These are phyloP conservation scores for Ophiostoma novo-ulmi DNA, from an alignment of 2,329 filamentous ascomycete genomes.

Conservation along the genomic window DNA sequence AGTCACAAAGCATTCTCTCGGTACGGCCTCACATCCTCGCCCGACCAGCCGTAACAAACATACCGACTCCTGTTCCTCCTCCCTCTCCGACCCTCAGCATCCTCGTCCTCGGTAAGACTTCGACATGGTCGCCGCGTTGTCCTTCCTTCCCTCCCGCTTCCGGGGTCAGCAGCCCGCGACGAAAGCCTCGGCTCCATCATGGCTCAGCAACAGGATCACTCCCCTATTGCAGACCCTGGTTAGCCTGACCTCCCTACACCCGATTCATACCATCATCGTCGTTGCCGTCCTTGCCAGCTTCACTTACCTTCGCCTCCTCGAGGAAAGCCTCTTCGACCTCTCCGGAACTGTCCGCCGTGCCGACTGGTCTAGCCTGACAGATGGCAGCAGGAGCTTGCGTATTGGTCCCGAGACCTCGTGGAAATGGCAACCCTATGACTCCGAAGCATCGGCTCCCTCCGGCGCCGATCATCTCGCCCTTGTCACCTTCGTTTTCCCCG, in stretches of 20 bases:
- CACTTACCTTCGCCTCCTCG: constrained; percentile 86
- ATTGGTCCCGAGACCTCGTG: constrained; percentile 73
- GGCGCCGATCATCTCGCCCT: constrained; percentile 69
- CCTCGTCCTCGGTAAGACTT: background rate
- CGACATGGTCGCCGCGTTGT: constrained; percentile 43
- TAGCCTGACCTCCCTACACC: constrained; percentile 79
- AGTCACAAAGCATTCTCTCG: background rate
- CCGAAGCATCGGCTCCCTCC: constrained; percentile 35
- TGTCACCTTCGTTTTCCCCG: constrained; percentile 84
- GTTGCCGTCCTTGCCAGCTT: constrained; percentile 88
- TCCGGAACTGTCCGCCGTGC: constrained; percentile 54
- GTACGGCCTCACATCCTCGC: background rate
- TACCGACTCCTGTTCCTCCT: background rate
- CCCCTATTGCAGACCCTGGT: constrained; percentile 73
- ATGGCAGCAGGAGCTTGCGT: constrained; percentile 71
- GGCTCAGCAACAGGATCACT: constrained; percentile 61
- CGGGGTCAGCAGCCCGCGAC: constrained; percentile 52
- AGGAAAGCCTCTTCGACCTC: constrained; percentile 78
- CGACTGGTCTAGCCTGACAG: constrained; percentile 71
- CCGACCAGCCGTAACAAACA: background rate
- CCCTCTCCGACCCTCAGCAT: background rate
- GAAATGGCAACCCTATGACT: constrained; percentile 81
- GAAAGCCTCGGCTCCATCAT: constrained; percentile 48
- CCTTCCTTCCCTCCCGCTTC: constrained; percentile 55
- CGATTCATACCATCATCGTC: constrained; percentile 89